A percentile compares a stretch with the other conserved stretches of the same genome.
Conservation (phyloP, 768 basidiomycete species). For the Hygrocybe coccinea region DNA sequence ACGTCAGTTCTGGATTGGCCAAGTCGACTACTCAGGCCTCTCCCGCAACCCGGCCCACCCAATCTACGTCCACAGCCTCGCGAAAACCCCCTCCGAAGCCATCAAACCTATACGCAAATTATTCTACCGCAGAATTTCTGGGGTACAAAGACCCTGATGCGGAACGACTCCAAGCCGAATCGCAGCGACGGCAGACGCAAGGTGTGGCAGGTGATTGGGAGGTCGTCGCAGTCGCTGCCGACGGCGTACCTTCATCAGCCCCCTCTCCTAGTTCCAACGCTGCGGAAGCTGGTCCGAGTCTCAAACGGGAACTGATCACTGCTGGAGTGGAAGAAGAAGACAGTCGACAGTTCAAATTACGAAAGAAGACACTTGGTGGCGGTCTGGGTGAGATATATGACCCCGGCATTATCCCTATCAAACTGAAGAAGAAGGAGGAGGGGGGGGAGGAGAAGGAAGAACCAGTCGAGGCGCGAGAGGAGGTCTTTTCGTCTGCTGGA, state of each 20-base stretch:
- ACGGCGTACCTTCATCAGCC: slow-evolving; percentile 2
- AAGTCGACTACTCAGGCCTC: slow-evolving; percentile 27
- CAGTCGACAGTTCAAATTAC: slow-evolving; percentile 58
- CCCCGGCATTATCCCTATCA: slow-evolving; percentile 63
- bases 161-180: slow-evolving; percentile 57
- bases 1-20: slow-evolving; percentile 65
- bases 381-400: slow-evolving; percentile 82
- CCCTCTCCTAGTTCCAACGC: slow-evolving; percentile 13
- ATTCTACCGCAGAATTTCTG: slow-evolving; percentile 81
- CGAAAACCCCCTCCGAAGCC: slow-evolving; percentile 47
- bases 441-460: slow-evolving; percentile 33
- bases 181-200: slow-evolving; percentile 53
- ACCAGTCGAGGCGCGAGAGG: slow-evolving; percentile 7
- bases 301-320: slow-evolving; percentile 37
- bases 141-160: slow-evolving; percentile 77
- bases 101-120: slow-evolving; percentile 71
- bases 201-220: slow-evolving; percentile 80
- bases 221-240: slow-evolving; percentile 38
- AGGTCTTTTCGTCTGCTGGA: neutral
- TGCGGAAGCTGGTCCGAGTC: slow-evolving; percentile 16
- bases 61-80: slow-evolving; percentile 29
- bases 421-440: slow-evolving; percentile 48
- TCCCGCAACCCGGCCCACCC: slow-evolving; percentile 17
- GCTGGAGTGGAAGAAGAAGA: slow-evolving; percentile 46
- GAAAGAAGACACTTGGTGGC: slow-evolving; percentile 52